phyloP scores from a whole-genome alignment of 768 basidiomycete genomes.

The Kwoniella dejecticola region DNA sequence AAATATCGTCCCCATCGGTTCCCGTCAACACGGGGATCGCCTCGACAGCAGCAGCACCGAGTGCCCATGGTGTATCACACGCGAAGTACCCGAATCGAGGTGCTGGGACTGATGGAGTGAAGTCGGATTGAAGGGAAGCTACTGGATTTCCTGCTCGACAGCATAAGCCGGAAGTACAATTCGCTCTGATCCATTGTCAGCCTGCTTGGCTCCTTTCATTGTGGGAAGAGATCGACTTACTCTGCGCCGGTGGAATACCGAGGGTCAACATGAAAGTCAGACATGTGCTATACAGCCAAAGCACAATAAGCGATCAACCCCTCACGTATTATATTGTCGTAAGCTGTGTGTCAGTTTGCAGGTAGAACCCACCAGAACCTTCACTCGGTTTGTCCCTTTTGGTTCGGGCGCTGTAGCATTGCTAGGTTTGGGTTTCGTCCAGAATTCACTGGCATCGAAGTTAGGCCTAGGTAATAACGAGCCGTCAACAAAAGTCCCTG shows the following conservation, averaged over 20 bases:
- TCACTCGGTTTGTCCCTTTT: slow-evolving; percentile 64
- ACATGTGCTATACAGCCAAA: slow-evolving; percentile 62
- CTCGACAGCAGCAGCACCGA: slow-evolving; percentile 65
- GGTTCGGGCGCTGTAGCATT: slow-evolving; percentile 62
- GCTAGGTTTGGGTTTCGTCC: slow-evolving; percentile 71
- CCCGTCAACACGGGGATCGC: slow-evolving; percentile 69
- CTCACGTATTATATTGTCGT: too few relatives aligned
- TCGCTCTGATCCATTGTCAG: slow-evolving; percentile 57
- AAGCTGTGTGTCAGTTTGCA: neutral
- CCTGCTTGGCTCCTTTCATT: neutral
- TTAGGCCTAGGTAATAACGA: slow-evolving; percentile 58
- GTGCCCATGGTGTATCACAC: slow-evolving; percentile 69
- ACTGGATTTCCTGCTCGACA: slow-evolving; percentile 61
- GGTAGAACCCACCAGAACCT: slow-evolving; percentile 59
- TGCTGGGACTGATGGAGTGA: slow-evolving; percentile 63
- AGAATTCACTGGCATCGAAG: slow-evolving; percentile 69
- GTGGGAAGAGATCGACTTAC: neutral
- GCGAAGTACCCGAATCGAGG: slow-evolving; percentile 68
- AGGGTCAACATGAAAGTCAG: slow-evolving; percentile 75
- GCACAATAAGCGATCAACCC: too few relatives aligned
- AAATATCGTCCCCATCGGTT: slow-evolving; percentile 63
- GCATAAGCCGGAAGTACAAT: slow-evolving; percentile 69
- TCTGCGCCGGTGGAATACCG: slow-evolving; percentile 71
- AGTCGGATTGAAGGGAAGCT: slow-evolving; percentile 59
- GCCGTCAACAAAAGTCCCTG: too few relatives aligned